These are phyloP conservation scores for Elsinoe fawcettii DNA, from an alignment of 2,329 filamentous ascomycete species.

Conservation along the genomic window DNA sequence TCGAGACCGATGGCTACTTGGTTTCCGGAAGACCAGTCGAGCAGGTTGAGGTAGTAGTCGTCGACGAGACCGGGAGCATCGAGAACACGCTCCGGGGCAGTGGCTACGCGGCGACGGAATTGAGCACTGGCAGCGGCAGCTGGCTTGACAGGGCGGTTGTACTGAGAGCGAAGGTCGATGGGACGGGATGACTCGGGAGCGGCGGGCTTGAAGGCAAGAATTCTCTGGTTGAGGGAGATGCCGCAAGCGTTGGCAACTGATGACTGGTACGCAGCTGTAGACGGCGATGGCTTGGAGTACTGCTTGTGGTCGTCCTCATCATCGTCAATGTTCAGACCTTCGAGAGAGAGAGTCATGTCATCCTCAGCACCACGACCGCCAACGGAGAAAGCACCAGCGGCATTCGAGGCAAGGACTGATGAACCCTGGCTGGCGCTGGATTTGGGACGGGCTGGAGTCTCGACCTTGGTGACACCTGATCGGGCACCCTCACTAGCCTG, in stretches of 20 bases:
- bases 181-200: conserved; percentile 97
- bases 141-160: conserved; percentile 89
- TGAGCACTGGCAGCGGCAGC: conserved; percentile 68
- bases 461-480: conserved; percentile 78
- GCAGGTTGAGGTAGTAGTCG: conserved; percentile 97
- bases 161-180: conserved; percentile 93
- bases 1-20: conserved; percentile 97
- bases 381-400: conserved; percentile 59
- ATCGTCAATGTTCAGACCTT: conserved; percentile 69
- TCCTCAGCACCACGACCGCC: conserved; percentile 57
- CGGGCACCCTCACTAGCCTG: conserved; percentile 80
- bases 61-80: conserved; percentile 94
- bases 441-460: conserved; percentile 66
- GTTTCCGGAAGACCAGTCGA: conserved; percentile 97
- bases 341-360: conserved; percentile 67
- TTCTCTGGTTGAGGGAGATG: conserved; percentile 86
- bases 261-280: conserved; percentile 84
- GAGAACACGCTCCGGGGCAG: conserved; percentile 88
- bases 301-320: conserved; percentile 57
- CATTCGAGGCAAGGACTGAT: conserved; percentile 60
- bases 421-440: conserved; percentile 64
- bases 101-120: conserved; percentile 84
- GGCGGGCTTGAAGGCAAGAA: conserved; percentile 96
- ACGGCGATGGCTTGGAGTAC: conserved; percentile 74
- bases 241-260: conserved; percentile 86